Percentiles rank a stretch among this genome's conserved stretches.
Conservation (phyloP, 2,329 filamentous ascomycete genomes). For the Aspergillus luchuensis region DNA sequence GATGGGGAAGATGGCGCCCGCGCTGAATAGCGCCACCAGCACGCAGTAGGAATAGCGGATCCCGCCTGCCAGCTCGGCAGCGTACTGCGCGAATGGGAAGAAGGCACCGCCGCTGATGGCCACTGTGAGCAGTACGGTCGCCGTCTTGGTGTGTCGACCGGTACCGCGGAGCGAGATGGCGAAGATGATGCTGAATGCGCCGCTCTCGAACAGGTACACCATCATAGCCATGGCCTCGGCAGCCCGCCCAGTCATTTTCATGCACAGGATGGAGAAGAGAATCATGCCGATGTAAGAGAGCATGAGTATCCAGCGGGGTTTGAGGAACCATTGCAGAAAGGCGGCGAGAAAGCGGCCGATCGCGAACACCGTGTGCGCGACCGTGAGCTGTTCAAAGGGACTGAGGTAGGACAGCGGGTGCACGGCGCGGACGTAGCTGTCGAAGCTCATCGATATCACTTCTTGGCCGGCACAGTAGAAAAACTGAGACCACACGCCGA, state of each 20-base stretch:
- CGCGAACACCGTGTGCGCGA: slow-evolving; percentile 61
- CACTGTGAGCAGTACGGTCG: slow-evolving; percentile 55
- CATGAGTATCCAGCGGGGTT: slow-evolving; percentile 60
- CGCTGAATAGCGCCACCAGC: slow-evolving; percentile 54
- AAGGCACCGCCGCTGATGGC: slow-evolving; percentile 57
- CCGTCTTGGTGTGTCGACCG: slow-evolving; percentile 60
- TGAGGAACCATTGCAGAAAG: slow-evolving; percentile 55
- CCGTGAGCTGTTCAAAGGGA: slow-evolving; percentile 51
- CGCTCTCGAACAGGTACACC: slow-evolving; percentile 62
- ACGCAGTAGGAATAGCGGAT: slow-evolving; percentile 56
- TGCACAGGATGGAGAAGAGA: slow-evolving; percentile 54
- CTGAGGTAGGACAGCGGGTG: slow-evolving; percentile 34
- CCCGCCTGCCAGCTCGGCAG: slow-evolving; percentile 43
- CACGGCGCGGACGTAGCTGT: slow-evolving; percentile 46
- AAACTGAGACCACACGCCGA: slow-evolving; percentile 59
- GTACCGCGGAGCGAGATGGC: slow-evolving; percentile 61
- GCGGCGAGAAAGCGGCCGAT: slow-evolving; percentile 60
- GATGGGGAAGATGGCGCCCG: slow-evolving; percentile 56
- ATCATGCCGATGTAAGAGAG: slow-evolving; percentile 57
- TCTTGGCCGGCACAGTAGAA: slow-evolving; percentile 66
- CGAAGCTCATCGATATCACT: slow-evolving; percentile 53
- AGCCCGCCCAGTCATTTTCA: slow-evolving; percentile 49
- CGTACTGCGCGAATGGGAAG: slow-evolving; percentile 58
- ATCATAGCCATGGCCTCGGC: slow-evolving; percentile 54
- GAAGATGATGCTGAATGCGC: slow-evolving; percentile 61